Evolutionary conservation across 306 rosid species (phyloP).

Genomic region (Vicia sativa): DNA sequence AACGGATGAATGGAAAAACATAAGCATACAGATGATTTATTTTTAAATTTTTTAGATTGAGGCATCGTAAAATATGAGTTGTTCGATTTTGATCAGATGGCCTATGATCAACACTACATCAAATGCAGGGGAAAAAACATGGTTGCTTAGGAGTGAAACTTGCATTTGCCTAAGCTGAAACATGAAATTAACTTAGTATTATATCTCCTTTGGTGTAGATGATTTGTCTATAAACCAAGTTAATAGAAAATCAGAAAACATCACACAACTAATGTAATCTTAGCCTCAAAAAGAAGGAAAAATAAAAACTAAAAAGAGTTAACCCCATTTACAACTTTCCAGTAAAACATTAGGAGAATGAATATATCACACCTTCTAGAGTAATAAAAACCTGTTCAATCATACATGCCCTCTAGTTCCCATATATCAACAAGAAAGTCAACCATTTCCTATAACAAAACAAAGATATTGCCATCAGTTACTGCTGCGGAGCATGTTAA

Average conservation of each 20-base stretch:
- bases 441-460: conserved; percentile 81
- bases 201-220: conserved; percentile 12
- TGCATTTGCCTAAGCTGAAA: conserved; percentile 14
- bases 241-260: conserved; percentile 21
- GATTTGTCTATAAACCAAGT: conserved; percentile 20
- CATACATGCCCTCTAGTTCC: conserved; percentile 86
- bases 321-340: conserved; percentile 32
- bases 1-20: background rate
- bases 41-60: no score
- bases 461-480: conserved; percentile 24
- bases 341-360: conserved; percentile 9
- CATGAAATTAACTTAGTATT: conserved; percentile 2
- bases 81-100: no score
- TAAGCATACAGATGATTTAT: no score
- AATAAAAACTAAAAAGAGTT: conserved; percentile 8
- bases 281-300: background rate
- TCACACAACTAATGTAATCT: conserved; percentile 12
- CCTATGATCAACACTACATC: no score
- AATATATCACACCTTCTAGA: conserved; percentile 23
- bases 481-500: conserved; percentile 32
- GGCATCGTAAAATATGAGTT: no score
- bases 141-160: conserved; percentile 1
- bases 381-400: conserved; percentile 35
- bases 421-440: conserved; percentile 81
- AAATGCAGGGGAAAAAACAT: no score